Evolutionary conservation across 2,329 filamentous ascomycete species (phyloP).

Genomic region (Cucurbitaria berberidis): DNA sequence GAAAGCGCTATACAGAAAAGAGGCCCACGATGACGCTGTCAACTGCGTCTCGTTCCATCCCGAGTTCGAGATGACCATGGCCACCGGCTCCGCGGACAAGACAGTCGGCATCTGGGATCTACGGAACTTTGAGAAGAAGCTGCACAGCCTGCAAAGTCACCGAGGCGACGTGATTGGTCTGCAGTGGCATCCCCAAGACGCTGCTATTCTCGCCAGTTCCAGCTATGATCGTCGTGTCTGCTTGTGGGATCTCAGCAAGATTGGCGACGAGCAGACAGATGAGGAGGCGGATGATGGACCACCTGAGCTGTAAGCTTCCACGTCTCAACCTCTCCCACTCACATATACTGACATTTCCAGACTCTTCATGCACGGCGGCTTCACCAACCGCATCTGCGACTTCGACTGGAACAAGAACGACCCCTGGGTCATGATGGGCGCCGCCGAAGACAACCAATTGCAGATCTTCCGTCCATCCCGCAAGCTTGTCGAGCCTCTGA

Average conservation of each 20-base stretch:
- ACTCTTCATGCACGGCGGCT: slow-evolving; percentile 97
- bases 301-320: slow-evolving; percentile 78
- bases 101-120: slow-evolving; percentile 96
- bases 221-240: slow-evolving; percentile 93
- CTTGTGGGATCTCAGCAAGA: slow-evolving; percentile 93
- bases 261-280: slow-evolving; percentile 91
- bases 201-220: slow-evolving; percentile 85
- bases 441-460: slow-evolving; percentile 94
- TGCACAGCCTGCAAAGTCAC: slow-evolving; percentile 90
- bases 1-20: slow-evolving; percentile 71
- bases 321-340: background rate
- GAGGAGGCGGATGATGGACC: slow-evolving; percentile 95
- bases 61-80: slow-evolving; percentile 84
- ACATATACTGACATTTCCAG: slow-evolving; percentile 51
- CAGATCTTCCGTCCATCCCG: slow-evolving; percentile 71
- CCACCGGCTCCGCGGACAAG: slow-evolving; percentile 93
- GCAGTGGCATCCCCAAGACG: slow-evolving; percentile 92
- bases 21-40: slow-evolving; percentile 88
- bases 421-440: slow-evolving; percentile 94
- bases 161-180: slow-evolving; percentile 88
- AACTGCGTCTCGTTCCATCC: slow-evolving; percentile 97
- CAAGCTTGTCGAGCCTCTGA: slow-evolving; percentile 45
- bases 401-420: slow-evolving; percentile 98
- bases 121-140: slow-evolving; percentile 84
- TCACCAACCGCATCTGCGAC: slow-evolving; percentile 95